Percentiles rank a stretch among this genome's conserved stretches.
phyloP scores from a whole-genome alignment of 352 stramenopile genomes.

The Globisporangium emineosum region DNA sequence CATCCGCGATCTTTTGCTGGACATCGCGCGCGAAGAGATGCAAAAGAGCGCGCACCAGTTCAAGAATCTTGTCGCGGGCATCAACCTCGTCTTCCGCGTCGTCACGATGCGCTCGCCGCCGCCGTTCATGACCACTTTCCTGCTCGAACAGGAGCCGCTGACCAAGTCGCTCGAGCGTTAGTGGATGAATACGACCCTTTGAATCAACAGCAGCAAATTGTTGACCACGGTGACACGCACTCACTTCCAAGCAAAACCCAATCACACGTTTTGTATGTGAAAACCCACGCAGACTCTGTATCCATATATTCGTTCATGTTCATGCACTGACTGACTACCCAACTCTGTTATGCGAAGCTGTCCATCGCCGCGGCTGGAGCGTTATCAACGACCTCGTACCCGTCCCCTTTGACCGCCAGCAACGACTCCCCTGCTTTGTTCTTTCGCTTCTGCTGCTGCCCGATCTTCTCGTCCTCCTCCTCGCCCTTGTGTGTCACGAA shows the following conservation, averaged over 20 bases:
- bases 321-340: background rate
- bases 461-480: conserved; percentile 10
- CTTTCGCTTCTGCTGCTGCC: conserved; percentile 1
- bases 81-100: conserved; percentile 55
- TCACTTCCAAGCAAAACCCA: too few relatives aligned
- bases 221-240: too few relatives aligned
- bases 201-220: background rate
- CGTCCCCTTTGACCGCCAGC: conserved; percentile 52
- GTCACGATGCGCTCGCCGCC: conserved; percentile 56
- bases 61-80: conserved; percentile 41
- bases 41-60: conserved; percentile 18
- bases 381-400: conserved; percentile 80
- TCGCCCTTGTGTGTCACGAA: conserved; percentile 53
- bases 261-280: background rate
- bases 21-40: conserved; percentile 30
- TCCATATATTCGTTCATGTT: conserved; percentile 1
- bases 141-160: conserved; percentile 58
- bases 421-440: conserved; percentile 18
- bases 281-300: background rate
- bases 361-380: conserved; percentile 55
- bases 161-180: conserved; percentile 33
- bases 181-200: background rate
- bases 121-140: conserved; percentile 65
- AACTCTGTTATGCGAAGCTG: conserved; percentile 47
- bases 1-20: conserved; percentile 43